Evolutionary conservation across 2,329 filamentous ascomycete genomes (phyloP), one percentile per base, ranked within the genome.

Genomic region (Dichotomopilus funicola): DNA sequence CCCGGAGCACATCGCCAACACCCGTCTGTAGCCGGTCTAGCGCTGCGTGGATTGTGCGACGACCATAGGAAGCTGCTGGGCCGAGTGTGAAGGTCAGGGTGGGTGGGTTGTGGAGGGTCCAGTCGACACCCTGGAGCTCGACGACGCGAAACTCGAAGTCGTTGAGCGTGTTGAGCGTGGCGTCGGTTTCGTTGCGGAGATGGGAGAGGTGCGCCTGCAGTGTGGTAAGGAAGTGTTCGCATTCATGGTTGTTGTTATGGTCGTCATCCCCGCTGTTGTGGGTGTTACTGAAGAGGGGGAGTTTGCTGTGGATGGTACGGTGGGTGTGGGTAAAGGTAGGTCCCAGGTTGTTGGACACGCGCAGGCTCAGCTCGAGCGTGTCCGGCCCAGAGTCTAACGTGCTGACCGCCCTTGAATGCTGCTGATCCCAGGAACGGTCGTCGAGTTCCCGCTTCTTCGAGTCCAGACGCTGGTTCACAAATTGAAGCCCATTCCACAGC

Each of bases 21-120:
- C 78, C 76, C 1, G 76, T 74, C 61, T 80, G 75, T 19, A 81
- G 56, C 40, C 78, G 73, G 53, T 80, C 76, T 34, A 81, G 65
- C 5, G 79, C 71, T 7, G 78, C 76, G 56, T 77, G 72, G 42
- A 78, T 70, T 37, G 68, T 76, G 57, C 72, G 69, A 33, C 75
- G 72, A 33, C 72, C 73, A 60, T 76, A 71, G 4, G 72, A 74
- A 2, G 68, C 66, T 3, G 70, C 67, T 1, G 74, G 65, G 51
- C 73, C 73, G 5, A 80, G 65, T 6, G 68, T 68, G 55, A 80
- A 74, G 38, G 71, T 65, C 2, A 27, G 19, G 19, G 19, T 3
- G 9, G 78, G 67, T 3, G 78, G 75, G n/a, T 77, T 70, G 6
- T 73, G 72, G 13, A 76, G 61, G 6, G 69, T 68, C 77, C 78